phyloP scores from a whole-genome alignment of 441 rosid species.

The Viola pubescens region DNA sequence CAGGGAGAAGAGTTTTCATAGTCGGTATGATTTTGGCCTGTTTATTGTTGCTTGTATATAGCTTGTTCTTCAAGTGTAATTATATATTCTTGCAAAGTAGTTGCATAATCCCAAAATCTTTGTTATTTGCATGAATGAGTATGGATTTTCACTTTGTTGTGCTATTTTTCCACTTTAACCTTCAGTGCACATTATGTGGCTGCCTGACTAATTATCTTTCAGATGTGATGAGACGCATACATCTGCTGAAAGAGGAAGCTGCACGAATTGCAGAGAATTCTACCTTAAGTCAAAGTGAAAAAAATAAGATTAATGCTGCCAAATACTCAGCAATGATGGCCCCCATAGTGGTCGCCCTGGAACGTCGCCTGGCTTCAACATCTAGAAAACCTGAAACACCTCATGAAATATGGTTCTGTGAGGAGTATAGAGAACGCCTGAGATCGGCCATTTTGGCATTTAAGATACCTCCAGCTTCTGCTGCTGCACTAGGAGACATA shows the following conservation, averaged over 20 bases:
- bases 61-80: constrained; percentile 3
- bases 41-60: background rate
- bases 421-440: constrained; percentile 63
- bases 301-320: constrained; percentile 86
- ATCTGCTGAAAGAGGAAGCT: constrained; percentile 90
- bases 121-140: background rate
- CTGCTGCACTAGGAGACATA: constrained; percentile 78
- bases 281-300: constrained; percentile 85
- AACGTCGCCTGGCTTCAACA: constrained; percentile 93
- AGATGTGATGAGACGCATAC: constrained; percentile 93
- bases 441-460: constrained; percentile 68
- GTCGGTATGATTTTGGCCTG: background rate
- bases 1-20: background rate
- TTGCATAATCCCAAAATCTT: background rate
- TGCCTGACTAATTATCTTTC: constrained; percentile 25
- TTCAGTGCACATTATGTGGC: constrained; percentile 5
- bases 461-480: constrained; percentile 81
- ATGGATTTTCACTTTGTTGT: background rate
- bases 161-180: background rate
- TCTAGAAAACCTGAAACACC: constrained; percentile 94
- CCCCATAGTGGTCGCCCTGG: constrained; percentile 88
- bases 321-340: constrained; percentile 99
- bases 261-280: constrained; percentile 82
- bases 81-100: constrained; percentile 5
- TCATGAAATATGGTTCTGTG: constrained; percentile 86